Evolutionary conservation across 2,329 filamentous ascomycete species (phyloP), one percentile per base, ranked within the genome.

Genomic region (Botrytis medusae): DNA sequence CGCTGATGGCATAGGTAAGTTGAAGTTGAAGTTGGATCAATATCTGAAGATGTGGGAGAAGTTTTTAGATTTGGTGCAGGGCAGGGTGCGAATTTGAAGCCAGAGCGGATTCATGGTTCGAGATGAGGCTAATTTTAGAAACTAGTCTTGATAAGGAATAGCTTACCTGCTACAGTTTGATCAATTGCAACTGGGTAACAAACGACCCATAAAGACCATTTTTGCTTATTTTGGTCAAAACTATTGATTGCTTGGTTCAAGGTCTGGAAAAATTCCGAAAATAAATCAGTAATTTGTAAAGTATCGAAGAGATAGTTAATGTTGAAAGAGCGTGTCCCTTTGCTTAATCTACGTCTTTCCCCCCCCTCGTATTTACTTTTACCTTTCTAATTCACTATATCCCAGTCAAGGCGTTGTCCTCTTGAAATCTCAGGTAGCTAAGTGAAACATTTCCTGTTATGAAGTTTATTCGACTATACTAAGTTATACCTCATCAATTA

Each of bases 1-100:
- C 32, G 77, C 76, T 54, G 79, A 77, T 75, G 76, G 76, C 79
- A 73, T 73, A 63, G 25, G 65, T 73, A 46, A 34, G 48, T 69
- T 69, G 48, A 54, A 40, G 64, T 67, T 67, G n/a, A 57, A 69
- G 63, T 51, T 62, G 59, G 29, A 42, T 29, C 29, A 34, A 46
- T 37, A n/a, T n/a, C 14, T 42, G 29, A 40, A n/a, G n/a, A 48
- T n/a, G 40, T 57, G 65, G 51, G 48, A 69, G 65, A 69, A 69
- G 65, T 57, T 69, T 68, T 69, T 40, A n/a, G 51, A 54, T 29
- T 57, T 57, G 51, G 51, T 57, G 51, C n/a, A 57, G 46, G 37
- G 65, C 40, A 63, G 68, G 68, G 59, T 44, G 44, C 29, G 54
- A 70, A 62, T 60, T 70, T 70, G 37, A 46, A 61, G 37, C 25